These are phyloP conservation scores for Curvularia hawaiiensis DNA, from an alignment of 2,329 filamentous ascomycete genomes.

Conservation along the genomic window DNA sequence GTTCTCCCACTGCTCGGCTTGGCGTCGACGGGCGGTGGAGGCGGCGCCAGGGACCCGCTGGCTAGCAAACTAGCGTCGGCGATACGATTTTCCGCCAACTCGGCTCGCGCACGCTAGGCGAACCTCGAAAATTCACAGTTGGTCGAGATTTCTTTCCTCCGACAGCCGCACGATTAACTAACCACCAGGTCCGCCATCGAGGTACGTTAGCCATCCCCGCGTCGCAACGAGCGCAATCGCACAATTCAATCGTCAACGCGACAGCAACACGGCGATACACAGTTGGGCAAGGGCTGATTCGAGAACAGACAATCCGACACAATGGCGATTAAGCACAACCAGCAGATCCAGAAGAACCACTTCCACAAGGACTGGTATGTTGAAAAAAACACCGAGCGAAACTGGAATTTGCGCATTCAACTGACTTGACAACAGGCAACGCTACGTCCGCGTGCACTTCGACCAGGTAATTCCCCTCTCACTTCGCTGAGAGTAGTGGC, in stretches of 20 bases:
- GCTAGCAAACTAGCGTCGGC: conserved; percentile 17
- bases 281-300: conserved; percentile 6
- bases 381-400: conserved; percentile 2
- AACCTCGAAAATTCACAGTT: conserved; percentile 22
- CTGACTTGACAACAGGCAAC: conserved; percentile 69
- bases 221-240: conserved; percentile 14
- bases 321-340: conserved; percentile 99
- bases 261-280: neutral
- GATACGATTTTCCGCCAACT: conserved; percentile 22
- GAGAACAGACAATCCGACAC: conserved; percentile 34
- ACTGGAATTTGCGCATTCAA: conserved; percentile 9
- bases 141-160: conserved; percentile 17
- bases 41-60: neutral
- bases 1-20: neutral
- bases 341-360: conserved; percentile 93
- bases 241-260: conserved; percentile 9
- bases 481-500: conserved; percentile 57
- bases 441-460: conserved; percentile 98
- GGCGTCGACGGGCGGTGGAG: too few relatives aligned
- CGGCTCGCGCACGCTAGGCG: conserved; percentile 24
- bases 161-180: conserved; percentile 36
- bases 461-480: conserved; percentile 85
- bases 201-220: conserved; percentile 28
- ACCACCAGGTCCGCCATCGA: conserved; percentile 39
- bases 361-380: conserved; percentile 65